Percentiles rank a stretch among this genome's conserved stretches.
phyloP scores from a whole-genome alignment of 192 early-diverging fungal species.

The Geranomyces michiganensis region DNA sequence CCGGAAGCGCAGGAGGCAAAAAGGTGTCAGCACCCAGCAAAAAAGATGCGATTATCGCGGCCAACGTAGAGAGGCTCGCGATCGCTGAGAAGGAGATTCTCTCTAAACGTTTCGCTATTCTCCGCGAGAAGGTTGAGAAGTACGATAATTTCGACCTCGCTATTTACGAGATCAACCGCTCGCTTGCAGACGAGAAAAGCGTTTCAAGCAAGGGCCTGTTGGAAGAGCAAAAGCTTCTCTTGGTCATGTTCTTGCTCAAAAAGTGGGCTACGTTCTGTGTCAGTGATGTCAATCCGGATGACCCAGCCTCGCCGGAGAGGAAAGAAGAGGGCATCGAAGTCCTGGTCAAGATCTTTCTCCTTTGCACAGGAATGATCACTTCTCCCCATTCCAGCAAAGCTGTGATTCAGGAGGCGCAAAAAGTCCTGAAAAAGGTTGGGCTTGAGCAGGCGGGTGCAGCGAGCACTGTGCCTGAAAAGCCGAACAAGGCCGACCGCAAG shows the following conservation, averaged over 20 bases:
- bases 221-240: conserved; percentile 15
- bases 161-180: not conserved
- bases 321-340: conserved; percentile 23
- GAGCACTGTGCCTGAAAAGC: not conserved
- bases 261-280: conserved; percentile 29
- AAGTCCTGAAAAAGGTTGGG: conserved; percentile 13
- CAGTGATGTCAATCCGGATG: conserved; percentile 4
- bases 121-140: conserved; percentile 17
- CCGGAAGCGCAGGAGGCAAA: not conserved
- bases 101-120: conserved; percentile 14
- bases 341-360: conserved; percentile 20
- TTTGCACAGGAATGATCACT: conserved; percentile 9
- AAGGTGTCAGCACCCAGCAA: conserved; percentile 2
- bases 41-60: conserved; percentile 24
- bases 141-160: not conserved
- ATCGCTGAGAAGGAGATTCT: conserved; percentile 15
- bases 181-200: not conserved
- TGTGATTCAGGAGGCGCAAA: conserved; percentile 3
- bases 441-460: not conserved
- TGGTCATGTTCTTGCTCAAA: conserved; percentile 22
- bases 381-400: not conserved
- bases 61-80: conserved; percentile 10
- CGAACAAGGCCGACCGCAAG: not conserved
- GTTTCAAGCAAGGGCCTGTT: not conserved
- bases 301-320: conserved; percentile 3